Base-by-base conservation (phyloP, 2,329 filamentous ascomycete genomes). In the Macrophomina phaseolina region DNA sequence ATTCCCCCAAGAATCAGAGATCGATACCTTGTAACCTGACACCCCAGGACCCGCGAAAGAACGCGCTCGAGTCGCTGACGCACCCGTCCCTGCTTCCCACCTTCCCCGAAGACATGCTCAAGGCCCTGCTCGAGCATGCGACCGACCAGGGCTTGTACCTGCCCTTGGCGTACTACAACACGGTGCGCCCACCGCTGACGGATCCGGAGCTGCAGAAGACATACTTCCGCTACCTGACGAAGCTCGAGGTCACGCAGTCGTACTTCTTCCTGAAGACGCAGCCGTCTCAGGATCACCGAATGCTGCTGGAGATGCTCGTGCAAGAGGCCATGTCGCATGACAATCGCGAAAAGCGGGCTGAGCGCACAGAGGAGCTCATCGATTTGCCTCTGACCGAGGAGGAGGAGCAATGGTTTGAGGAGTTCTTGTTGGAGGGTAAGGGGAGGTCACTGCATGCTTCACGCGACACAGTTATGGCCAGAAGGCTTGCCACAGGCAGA, bases 71-170 rank as follows among this genome's bases (percentile, higher is more conserved):
- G 71, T 89, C 90, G 75, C 86, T 97, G 14, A 89, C 91, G 4
- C 90, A 95, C 72, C 92, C 93, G 0, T 92, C 90, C 1, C 84
- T 96, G 4, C 88, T 90, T 23, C 89, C 91, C 42, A 93, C 93
- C 64, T 96, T 95, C 73, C 86, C 91, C 66, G 92, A 95, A 78
- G 91, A 96, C 68, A 94, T 96, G 63, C 84, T 95, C 71, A 85
- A 86, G 32, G 85, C 86, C 4, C 85, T 95, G 4, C 87, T 92
- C 62, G 84, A 86, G 45, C 85, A 88, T 69, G 83, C 88, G 45
- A 49, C 80, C 84, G 65, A 69, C 1, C 68, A 72, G 56, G 89
- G 92, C 74, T 86, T 87, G 72, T 84, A 81, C 32, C 83, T 94
- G 2, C 86, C 91, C 0, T 84, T 95, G 34, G 90, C 91, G 11